Percentiles rank a stretch among this genome's conserved stretches.
Evolutionary conservation across 305 asterid genomes (phyloP).

Genomic region (Fraxinus velutina): DNA sequence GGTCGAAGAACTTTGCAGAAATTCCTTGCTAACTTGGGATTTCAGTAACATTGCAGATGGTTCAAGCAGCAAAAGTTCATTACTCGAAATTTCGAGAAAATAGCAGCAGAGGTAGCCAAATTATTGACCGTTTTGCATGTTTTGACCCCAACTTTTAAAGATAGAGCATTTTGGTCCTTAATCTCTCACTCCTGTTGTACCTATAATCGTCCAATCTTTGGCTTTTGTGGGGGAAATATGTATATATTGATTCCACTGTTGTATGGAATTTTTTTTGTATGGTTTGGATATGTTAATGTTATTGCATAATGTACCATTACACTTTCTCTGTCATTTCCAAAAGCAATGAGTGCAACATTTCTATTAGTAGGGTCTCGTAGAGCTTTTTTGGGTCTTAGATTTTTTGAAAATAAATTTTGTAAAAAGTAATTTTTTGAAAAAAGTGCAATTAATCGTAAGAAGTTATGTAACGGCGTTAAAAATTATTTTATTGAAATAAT

Average conservation of each 20-base stretch:
- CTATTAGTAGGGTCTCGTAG: not conserved
- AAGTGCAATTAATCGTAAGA: not conserved
- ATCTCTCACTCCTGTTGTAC: not conserved
- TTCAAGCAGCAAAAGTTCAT: not conserved
- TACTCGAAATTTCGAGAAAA: not conserved
- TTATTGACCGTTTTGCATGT: not conserved
- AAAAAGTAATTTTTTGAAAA: too few species aligned
- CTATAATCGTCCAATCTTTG: not conserved
- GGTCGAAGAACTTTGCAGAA: conserved; percentile 54
- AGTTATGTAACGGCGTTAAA: not conserved
- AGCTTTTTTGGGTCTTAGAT: not conserved
- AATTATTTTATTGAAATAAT: too few species aligned
- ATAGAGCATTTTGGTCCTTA: not conserved
- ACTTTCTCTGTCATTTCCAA: not conserved
- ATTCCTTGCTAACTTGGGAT: conserved; percentile 53
- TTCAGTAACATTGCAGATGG: conserved; percentile 12
- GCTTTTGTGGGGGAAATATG: not conserved
- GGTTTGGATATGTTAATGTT: not conserved
- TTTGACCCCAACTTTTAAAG: not conserved
- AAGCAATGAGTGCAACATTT: not conserved
- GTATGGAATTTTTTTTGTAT: not conserved
- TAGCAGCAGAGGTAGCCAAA: not conserved
- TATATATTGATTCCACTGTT: not conserved
- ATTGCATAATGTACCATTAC: not conserved
- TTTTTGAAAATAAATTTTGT: too few species aligned